Evolutionary conservation across 2,329 filamentous ascomycete species (phyloP).

Genomic region (Talaromyces sp.): DNA sequence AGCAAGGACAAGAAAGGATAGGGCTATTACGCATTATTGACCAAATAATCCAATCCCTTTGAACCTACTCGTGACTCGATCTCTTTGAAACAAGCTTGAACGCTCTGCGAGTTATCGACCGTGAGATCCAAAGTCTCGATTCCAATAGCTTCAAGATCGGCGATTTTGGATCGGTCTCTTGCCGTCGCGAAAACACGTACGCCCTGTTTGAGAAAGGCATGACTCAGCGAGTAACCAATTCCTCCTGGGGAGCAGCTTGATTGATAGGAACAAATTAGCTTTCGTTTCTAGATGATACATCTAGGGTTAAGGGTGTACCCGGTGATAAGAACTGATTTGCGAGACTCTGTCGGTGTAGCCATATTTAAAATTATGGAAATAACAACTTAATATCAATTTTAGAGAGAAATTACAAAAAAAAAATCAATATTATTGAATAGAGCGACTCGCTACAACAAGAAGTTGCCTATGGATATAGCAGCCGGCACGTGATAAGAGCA

Average conservation of each 20-base stretch:
- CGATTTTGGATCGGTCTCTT: conserved; percentile 46
- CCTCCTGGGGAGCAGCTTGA: conserved; percentile 49
- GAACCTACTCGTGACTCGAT: conserved; percentile 44
- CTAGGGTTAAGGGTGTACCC: conserved; percentile 26
- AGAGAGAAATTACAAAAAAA: not conserved
- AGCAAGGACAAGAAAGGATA: not conserved
- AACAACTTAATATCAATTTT: not conserved
- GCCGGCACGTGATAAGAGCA: not conserved
- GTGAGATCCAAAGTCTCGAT: conserved; percentile 54
- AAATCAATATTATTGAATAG: not conserved
- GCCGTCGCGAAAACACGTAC: conserved; percentile 57
- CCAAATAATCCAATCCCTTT: conserved; percentile 50
- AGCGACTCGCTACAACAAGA: not conserved
- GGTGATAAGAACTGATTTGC: conserved; percentile 39
- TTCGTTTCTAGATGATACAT: not conserved
- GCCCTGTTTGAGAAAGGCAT: conserved; percentile 51
- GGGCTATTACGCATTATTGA: conserved; percentile 53
- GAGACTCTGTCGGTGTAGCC: conserved; percentile 24
- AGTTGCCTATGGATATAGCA: not conserved
- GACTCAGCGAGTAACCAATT: conserved; percentile 56
- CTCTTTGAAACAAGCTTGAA: conserved; percentile 43
- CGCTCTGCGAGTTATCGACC: conserved; percentile 48
- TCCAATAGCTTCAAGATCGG: conserved; percentile 45
- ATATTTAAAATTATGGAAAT: conserved; percentile 15
- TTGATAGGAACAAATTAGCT: not conserved